Evolutionary conservation across 108 stramenopile species (phyloP).

Genomic region (Discostella stelligeroides): DNA sequence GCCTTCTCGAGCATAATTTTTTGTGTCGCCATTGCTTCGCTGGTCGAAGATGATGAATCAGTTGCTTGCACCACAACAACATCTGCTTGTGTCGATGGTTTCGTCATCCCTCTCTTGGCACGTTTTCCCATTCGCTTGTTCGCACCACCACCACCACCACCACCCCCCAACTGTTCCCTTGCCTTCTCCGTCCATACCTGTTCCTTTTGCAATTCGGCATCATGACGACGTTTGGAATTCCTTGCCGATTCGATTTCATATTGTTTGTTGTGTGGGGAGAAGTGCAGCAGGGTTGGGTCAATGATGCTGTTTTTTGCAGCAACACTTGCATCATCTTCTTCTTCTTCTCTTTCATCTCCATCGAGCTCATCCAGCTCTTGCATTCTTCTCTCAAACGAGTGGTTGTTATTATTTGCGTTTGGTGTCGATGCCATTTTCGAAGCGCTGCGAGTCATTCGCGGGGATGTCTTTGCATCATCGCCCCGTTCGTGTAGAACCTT

Average conservation of each 20-base stretch:
- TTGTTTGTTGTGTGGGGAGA: not conserved
- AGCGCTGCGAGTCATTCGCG: conserved; percentile 57
- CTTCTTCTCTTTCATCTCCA: not conserved
- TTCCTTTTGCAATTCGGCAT: not conserved
- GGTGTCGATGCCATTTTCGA: not conserved
- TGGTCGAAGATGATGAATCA: too few relatives aligned
- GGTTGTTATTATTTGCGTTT: not conserved
- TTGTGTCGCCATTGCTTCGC: conserved; percentile 38
- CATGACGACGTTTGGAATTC: not conserved
- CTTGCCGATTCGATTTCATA: conserved; percentile 1
- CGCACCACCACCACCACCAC: not conserved
- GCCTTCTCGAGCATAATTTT: too few relatives aligned
- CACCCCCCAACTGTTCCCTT: not conserved
- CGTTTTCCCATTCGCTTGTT: not conserved
- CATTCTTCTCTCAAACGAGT: not conserved
- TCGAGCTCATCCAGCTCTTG: not conserved
- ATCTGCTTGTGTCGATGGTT: conserved; percentile 59
- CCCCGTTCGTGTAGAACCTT: conserved; percentile 60
- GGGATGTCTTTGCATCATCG: conserved; percentile 28
- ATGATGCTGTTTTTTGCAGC: not conserved
- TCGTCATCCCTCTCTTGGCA: not conserved
- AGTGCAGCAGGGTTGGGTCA: not conserved
- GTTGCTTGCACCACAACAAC: conserved; percentile 51
- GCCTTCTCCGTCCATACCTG: not conserved
- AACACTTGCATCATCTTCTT: not conserved